Percentiles rank a stretch among this genome's conserved stretches.
These are phyloP conservation scores for Chlorella vulgaris DNA, from an alignment of 139 green algal species.

Conservation along the genomic window DNA sequence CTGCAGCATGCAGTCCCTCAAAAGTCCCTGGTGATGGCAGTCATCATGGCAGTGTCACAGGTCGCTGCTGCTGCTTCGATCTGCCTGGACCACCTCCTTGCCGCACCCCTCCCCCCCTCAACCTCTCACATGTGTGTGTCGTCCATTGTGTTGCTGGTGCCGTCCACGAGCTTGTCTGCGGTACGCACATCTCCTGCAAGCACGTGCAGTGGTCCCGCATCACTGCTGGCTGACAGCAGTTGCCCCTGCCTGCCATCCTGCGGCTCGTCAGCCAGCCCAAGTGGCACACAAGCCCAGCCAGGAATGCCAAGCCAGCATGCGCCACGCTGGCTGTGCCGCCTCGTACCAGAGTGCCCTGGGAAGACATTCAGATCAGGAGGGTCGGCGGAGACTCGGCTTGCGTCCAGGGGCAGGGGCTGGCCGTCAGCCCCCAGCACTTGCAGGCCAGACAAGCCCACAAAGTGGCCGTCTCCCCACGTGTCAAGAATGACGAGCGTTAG, in stretches of 20 bases:
- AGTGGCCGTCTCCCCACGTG: constrained; percentile 53
- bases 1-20: too few relatives aligned
- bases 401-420: constrained; percentile 9
- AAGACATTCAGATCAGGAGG: constrained; percentile 51
- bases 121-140: constrained; percentile 40
- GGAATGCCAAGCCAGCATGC: not conserved
- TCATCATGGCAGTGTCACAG: too few relatives aligned
- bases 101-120: too few relatives aligned
- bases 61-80: too few relatives aligned
- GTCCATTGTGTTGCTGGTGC: constrained; percentile 32
- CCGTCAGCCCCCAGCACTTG: constrained; percentile 37
- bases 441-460: constrained; percentile 49
- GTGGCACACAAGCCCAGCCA: too few relatives aligned
- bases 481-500: constrained; percentile 42
- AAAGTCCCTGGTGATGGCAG: too few relatives aligned
- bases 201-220: not conserved
- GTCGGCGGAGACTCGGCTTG: constrained; percentile 13
- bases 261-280: too few relatives aligned
- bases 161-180: constrained; percentile 48
- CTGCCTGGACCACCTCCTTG: too few relatives aligned
- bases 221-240: too few relatives aligned
- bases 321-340: not conserved
- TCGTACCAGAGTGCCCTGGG: constrained; percentile 34
- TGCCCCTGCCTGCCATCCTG: too few relatives aligned
- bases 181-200: constrained; percentile 44